A percentile compares a stretch with the other conserved stretches of the same genome.
phyloP scores from a whole-genome alignment of 495 filamentous ascomycete species.

The Penicillium maclennaniae region DNA sequence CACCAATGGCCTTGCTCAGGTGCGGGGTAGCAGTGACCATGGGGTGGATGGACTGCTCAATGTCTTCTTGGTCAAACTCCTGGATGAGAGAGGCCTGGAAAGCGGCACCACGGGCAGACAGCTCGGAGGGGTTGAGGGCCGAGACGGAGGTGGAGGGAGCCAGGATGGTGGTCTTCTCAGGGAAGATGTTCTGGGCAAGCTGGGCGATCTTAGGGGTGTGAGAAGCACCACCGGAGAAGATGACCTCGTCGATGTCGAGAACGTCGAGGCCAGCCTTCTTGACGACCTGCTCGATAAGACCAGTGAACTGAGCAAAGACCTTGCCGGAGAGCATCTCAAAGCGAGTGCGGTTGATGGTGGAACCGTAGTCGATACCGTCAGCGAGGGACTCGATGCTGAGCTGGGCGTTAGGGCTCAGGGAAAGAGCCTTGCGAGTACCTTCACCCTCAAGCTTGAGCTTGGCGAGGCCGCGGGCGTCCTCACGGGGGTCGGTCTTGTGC shows the following conservation, averaged over 20 bases:
- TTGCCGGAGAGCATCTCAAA: constrained; percentile 87
- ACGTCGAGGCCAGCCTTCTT: constrained; percentile 91
- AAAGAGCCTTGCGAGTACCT: constrained; percentile 82
- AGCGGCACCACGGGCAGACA: constrained; percentile 83
- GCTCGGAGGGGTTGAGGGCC: constrained; percentile 90
- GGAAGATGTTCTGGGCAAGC: constrained; percentile 73
- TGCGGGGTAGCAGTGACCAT: constrained; percentile 92
- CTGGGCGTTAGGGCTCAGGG: constrained; percentile 78
- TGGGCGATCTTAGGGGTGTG: constrained; percentile 91
- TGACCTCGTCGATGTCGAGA: constrained; percentile 90
- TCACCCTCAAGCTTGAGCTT: constrained; percentile 93
- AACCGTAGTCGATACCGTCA: constrained; percentile 84
- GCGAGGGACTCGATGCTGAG: constrained; percentile 86
- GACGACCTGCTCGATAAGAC: constrained; percentile 75
- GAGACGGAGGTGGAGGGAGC: constrained; percentile 71
- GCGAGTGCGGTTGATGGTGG: constrained; percentile 85
- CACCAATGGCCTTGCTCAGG: constrained; percentile 80
- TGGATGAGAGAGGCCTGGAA: constrained; percentile 91
- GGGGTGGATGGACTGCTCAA: constrained; percentile 92
- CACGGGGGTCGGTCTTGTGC: constrained; percentile 80
- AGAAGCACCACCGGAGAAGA: constrained; percentile 85
- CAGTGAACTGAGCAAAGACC: constrained; percentile 81
- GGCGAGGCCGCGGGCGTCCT: constrained; percentile 73
- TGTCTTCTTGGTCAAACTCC: constrained; percentile 89
- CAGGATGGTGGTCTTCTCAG: constrained; percentile 69